A percentile compares a stretch with the other conserved stretches of the same genome.
Evolutionary conservation across 495 filamentous ascomycete genomes (phyloP).

Genomic region (Hyaloscypha variabilis): DNA sequence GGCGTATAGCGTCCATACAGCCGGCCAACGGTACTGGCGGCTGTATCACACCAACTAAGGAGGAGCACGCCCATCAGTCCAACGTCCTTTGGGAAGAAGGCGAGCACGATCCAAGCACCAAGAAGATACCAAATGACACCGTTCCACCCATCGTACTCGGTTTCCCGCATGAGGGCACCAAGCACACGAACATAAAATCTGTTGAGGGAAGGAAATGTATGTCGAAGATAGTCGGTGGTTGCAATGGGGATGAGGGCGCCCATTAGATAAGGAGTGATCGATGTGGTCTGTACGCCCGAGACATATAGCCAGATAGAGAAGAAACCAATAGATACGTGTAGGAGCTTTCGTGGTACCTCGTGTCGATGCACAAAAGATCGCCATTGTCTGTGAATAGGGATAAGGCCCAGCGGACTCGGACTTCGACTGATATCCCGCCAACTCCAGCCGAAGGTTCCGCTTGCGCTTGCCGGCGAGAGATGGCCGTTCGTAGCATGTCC

Average conservation of each 20-base stretch:
- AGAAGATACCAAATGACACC: conserved; percentile 96
- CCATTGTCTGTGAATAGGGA: conserved; percentile 86
- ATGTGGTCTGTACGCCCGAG: conserved; percentile 67
- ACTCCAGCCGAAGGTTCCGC: conserved; percentile 49
- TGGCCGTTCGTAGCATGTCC: conserved; percentile 64
- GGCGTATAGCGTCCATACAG: conserved; percentile 88
- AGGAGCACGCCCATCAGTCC: conserved; percentile 85
- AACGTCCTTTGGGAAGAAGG: conserved; percentile 93
- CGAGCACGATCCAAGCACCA: conserved; percentile 82
- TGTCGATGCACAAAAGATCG: conserved; percentile 74
- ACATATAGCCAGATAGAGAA: conserved; percentile 82
- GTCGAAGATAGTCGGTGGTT: conserved; percentile 77
- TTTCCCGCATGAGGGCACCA: conserved; percentile 95
- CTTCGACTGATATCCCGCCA: conserved; percentile 85
- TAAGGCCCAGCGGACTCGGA: conserved; percentile 89
- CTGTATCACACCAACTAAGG: conserved; percentile 97
- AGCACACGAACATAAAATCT: conserved; percentile 80
- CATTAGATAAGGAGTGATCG: conserved; percentile 84
- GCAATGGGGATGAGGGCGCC: conserved; percentile 86
- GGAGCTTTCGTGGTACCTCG: conserved; percentile 73
- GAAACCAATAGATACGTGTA: conserved; percentile 96
- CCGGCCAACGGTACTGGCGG: conserved; percentile 89
- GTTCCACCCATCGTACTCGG: conserved; percentile 89
- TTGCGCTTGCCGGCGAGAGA: conserved; percentile 63
- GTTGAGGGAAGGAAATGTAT: conserved; percentile 80